Conservation (phyloP, 768 basidiomycete genomes). For the Podaxis rugospora region DNA sequence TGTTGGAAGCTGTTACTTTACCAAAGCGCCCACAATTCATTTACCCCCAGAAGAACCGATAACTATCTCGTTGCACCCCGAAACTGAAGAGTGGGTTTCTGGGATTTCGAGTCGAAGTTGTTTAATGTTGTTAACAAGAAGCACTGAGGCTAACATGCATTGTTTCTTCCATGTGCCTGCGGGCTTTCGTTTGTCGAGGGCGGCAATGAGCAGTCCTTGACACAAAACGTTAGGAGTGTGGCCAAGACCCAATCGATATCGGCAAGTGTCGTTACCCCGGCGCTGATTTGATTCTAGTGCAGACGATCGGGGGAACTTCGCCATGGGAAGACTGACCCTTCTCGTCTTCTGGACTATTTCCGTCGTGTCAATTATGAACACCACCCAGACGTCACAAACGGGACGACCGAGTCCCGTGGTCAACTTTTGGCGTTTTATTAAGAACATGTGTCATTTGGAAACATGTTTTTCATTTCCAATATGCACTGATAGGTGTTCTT, state of each 20-base stretch:
- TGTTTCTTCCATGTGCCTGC: not conserved
- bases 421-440: not conserved
- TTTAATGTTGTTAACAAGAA: not conserved
- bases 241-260: not conserved
- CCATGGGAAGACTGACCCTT: not conserved
- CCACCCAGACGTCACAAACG: not conserved
- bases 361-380: not conserved
- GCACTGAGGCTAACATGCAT: not conserved
- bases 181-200: not conserved
- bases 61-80: not conserved
- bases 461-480: not conserved
- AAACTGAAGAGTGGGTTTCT: not conserved
- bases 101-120: not conserved
- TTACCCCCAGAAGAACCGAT: not conserved
- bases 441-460: not conserved
- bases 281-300: not conserved
- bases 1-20: not conserved
- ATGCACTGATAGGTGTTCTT: not conserved
- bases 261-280: not conserved
- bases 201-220: not conserved
- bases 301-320: not conserved
- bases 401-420: not conserved
- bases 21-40: not conserved
- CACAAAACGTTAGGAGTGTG: slow-evolving; percentile 6
- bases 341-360: not conserved